Percentiles rank a stretch among this genome's conserved stretches.
These are phyloP conservation scores for Polygonum aviculare DNA, from an alignment of 148 eudicot genomes.

Conservation along the genomic window DNA sequence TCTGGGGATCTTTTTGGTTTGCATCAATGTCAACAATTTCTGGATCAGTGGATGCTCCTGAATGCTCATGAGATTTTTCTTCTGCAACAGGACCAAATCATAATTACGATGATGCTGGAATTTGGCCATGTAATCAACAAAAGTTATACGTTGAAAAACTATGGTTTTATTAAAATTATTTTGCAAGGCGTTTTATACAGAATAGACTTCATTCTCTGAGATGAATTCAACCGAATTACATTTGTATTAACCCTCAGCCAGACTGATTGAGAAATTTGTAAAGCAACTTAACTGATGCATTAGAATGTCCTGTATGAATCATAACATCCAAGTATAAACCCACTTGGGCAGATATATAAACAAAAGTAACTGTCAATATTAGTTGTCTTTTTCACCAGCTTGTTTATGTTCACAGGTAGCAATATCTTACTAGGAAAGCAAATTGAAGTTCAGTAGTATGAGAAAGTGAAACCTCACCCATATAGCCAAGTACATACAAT, in stretches of 20 bases:
- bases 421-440: neutral
- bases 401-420: neutral
- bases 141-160: neutral
- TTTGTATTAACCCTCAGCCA: neutral
- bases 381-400: neutral
- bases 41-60: conserved; percentile 27
- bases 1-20: conserved; percentile 62
- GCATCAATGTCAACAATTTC: conserved; percentile 56
- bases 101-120: neutral
- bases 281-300: neutral
- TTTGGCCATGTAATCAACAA: neutral
- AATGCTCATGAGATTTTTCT: conserved; percentile 18
- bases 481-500: neutral
- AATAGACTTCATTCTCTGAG: neutral
- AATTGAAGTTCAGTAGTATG: conserved; percentile 4
- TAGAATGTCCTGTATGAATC: neutral
- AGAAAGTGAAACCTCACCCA: neutral
- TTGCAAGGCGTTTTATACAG: neutral
- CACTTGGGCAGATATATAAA: neutral
- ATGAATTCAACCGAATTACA: neutral
- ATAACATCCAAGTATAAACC: neutral
- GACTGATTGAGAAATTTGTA: neutral
- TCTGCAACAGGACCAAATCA: conserved; percentile 29
- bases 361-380: neutral
- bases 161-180: neutral